phyloP scores from a whole-genome alignment of 305 asterid species.

The Fraxinus dipetala region DNA sequence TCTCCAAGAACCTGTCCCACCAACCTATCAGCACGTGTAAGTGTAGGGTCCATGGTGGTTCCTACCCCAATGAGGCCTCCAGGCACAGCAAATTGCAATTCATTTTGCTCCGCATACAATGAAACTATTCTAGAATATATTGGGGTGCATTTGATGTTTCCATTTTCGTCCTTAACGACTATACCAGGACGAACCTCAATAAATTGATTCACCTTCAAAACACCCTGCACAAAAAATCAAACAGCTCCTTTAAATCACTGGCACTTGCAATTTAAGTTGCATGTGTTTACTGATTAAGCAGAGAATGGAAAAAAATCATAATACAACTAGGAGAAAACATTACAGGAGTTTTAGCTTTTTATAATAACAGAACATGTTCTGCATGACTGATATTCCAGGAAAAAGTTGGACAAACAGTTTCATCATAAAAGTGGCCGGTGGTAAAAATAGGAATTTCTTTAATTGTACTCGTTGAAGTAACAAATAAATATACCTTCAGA shows the following conservation, averaged over 20 bases:
- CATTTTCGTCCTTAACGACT: slow-evolving; percentile 84
- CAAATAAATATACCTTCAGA: slow-evolving; percentile 52
- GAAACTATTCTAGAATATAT: slow-evolving; percentile 91
- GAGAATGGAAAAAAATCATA: background rate
- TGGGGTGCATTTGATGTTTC: slow-evolving; percentile 83
- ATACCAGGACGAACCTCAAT: slow-evolving; percentile 95
- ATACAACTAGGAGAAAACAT: background rate
- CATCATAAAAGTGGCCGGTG: background rate
- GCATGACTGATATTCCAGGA: background rate
- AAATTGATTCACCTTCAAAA: slow-evolving; percentile 74
- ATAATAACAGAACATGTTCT: background rate
- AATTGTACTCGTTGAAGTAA: background rate
- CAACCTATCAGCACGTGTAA: slow-evolving; percentile 96
- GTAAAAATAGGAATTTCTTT: background rate
- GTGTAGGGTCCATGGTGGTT: slow-evolving; percentile 94
- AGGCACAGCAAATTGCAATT: slow-evolving; percentile 89
- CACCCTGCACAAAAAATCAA: slow-evolving; percentile 62
- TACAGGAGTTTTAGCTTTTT: background rate
- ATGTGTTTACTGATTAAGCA: background rate
- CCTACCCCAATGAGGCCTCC: slow-evolving; percentile 99
- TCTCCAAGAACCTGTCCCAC: slow-evolving; percentile 99
- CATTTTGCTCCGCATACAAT: slow-evolving; percentile 81
- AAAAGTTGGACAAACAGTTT: background rate
- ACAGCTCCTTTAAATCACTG: background rate
- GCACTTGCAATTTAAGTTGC: slow-evolving; percentile 1